Evolutionary conservation across 1,139 yeast species (phyloP), one percentile per base, ranked within the genome.

Genomic region (Casaregolazyma lundiana): DNA sequence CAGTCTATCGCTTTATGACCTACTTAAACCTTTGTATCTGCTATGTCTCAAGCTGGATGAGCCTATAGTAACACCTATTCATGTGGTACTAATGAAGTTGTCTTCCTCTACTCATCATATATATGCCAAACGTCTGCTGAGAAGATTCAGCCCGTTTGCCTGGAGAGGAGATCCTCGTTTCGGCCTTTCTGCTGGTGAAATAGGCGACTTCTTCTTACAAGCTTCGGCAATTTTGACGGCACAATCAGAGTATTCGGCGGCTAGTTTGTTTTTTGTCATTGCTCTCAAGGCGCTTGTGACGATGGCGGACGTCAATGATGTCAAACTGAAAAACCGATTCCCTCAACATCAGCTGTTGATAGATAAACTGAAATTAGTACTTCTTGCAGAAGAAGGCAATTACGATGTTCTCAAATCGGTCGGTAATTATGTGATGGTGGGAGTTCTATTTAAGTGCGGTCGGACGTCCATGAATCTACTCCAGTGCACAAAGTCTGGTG

Each of bases 11-110:
- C 21, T 21, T 8, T n/a, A 15, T 4, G 26, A 13, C n/a, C 19
- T 41, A 6, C 21, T 41, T 9, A 15, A 24, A 8, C 38, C 16
- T 4, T 19, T 42, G 6, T 42, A 35, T 36, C 17, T 22, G 15
- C 24, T 42, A 20, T 42, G 39, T 16, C 13, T 35, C 9, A 42
- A 42, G 19, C 9, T 42, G 7, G 29, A 11, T 6, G 29, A 32
- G 3, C 35, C 35, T 3, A 34, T 34, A 22, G 26, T 42, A 16
- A 24, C 41, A 8, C 45, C 45, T 26, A 26, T 35, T 29, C 45
- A 42, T 42, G 45, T 30, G 3, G 16, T 19, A 9, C 17, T 41
- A 8, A n/a, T 36, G 19, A 11, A 16, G 19, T 15, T 42, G 8
- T 26, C 34, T 7, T 35, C 26, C 6, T n/a, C 13, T 20, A 15